Evolutionary conservation across 306 rosid genomes (phyloP).

Genomic region (Cucumis melo): DNA sequence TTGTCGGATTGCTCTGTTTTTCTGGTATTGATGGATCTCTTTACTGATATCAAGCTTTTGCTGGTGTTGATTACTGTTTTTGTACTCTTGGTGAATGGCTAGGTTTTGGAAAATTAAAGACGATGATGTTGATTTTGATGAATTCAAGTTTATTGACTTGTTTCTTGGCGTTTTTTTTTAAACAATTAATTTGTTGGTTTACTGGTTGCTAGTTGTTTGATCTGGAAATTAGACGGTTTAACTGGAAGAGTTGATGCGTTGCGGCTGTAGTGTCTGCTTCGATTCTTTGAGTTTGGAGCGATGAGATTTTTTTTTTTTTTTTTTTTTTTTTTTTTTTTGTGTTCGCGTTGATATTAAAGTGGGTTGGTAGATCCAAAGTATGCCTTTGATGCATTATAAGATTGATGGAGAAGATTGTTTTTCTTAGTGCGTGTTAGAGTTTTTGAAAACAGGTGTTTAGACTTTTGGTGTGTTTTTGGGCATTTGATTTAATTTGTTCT

Average conservation of each 20-base stretch:
- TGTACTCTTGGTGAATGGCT: neutral
- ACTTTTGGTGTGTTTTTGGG: neutral
- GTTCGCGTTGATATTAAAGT: neutral
- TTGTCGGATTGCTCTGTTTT: neutral
- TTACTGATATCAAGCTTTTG: neutral
- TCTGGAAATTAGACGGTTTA: neutral
- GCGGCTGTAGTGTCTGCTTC: neutral
- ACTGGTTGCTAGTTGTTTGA: neutral
- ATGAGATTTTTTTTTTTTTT: neutral
- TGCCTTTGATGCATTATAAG: neutral
- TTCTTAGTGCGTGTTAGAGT: neutral
- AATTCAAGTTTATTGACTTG: neutral
- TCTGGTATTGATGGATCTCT: constrained; percentile 3
- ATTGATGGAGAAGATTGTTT: neutral
- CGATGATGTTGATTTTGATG: neutral
- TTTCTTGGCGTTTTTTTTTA: neutral
- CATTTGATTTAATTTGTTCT: neutral
- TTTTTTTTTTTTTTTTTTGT: no score
- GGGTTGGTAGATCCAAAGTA: neutral
- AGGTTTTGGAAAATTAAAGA: neutral
- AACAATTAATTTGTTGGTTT: neutral
- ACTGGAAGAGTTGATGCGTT: neutral
- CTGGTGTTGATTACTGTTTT: neutral
- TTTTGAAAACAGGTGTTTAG: neutral
- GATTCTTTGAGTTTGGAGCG: neutral